A percentile compares a stretch with the other conserved stretches of the same genome.
phyloP scores from a whole-genome alignment of 2,329 filamentous ascomycete genomes.

The Claviceps digitariae region DNA sequence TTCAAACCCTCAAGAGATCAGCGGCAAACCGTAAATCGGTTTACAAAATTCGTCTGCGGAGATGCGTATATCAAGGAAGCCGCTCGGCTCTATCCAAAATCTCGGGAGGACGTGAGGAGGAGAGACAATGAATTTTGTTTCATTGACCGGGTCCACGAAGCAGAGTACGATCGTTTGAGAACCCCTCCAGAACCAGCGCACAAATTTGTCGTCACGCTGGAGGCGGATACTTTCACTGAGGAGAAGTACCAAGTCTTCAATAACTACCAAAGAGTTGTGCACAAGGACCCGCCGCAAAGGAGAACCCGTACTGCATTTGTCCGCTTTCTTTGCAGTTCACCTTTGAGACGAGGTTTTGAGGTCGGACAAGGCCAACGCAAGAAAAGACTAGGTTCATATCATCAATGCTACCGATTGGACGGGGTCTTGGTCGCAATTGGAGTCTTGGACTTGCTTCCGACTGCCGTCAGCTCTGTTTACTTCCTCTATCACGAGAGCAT shows the following conservation, averaged over 20 bases:
- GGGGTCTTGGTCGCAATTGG: constrained; percentile 62
- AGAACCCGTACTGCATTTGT: constrained; percentile 51
- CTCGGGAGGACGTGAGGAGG: constrained; percentile 50
- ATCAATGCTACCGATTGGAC: constrained; percentile 71
- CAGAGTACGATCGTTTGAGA: constrained; percentile 42
- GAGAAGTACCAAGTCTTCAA: constrained; percentile 63
- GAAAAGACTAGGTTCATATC: constrained; percentile 55
- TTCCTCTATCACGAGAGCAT: constrained; percentile 70
- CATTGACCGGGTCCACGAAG: constrained; percentile 52
- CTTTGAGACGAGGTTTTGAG: constrained; percentile 36
- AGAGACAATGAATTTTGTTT: constrained; percentile 57
- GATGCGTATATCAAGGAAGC: constrained; percentile 52
- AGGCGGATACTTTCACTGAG: constrained; percentile 55
- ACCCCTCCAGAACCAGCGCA: constrained; percentile 52
- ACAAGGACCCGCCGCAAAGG: constrained; percentile 48
- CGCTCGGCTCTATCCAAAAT: constrained; percentile 50
- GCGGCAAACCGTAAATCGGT: constrained; percentile 61
- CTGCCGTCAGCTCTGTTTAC: constrained; percentile 70
- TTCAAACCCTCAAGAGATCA: constrained; percentile 61
- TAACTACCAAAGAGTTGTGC: constrained; percentile 63
- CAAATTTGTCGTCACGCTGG: constrained; percentile 54
- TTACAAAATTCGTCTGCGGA: constrained; percentile 59
- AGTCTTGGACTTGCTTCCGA: constrained; percentile 62
- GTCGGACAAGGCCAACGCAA: constrained; percentile 34
- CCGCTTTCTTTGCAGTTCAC: constrained; percentile 61